Evolutionary conservation across 2,329 filamentous ascomycete genomes (phyloP).

Genomic region (Fusarium subglutinans): DNA sequence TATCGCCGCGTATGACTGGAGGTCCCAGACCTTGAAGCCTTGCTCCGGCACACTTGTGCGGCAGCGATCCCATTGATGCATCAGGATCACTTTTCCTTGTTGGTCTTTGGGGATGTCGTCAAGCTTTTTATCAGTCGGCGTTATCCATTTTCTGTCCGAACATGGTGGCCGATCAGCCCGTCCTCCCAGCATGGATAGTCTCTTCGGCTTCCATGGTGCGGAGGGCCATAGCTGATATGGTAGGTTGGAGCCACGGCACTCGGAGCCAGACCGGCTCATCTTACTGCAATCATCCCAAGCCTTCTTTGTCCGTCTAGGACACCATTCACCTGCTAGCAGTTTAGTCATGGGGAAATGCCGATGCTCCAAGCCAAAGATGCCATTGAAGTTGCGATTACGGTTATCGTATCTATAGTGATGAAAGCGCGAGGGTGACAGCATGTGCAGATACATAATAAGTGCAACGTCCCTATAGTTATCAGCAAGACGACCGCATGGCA

Average conservation of each 20-base stretch:
- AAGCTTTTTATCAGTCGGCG: accelerated
- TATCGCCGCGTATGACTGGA: background rate
- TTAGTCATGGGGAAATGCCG: background rate
- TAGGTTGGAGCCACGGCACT: background rate
- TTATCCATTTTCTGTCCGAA: background rate
- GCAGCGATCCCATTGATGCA: background rate
- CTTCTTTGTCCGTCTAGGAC: background rate
- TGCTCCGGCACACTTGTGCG: background rate
- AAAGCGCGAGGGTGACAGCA: background rate
- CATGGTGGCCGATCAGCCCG: background rate
- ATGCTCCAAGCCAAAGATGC: background rate
- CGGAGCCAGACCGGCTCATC: background rate
- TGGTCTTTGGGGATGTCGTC: accelerated
- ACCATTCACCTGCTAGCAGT: background rate
- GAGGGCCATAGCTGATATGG: background rate
- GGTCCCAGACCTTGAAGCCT: background rate
- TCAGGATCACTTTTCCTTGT: background rate
- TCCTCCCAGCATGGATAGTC: background rate
- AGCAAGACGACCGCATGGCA: too few relatives aligned
- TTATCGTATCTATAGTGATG: slow-evolving; percentile 4
- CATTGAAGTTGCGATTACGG: background rate
- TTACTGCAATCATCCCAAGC: background rate
- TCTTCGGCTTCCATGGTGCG: background rate
- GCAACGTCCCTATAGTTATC: background rate
- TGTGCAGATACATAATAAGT: slow-evolving; percentile 7